These are phyloP conservation scores for Plasmodium billcollinsi DNA, from an alignment of 169 alveolate species.

Conservation along the genomic window DNA sequence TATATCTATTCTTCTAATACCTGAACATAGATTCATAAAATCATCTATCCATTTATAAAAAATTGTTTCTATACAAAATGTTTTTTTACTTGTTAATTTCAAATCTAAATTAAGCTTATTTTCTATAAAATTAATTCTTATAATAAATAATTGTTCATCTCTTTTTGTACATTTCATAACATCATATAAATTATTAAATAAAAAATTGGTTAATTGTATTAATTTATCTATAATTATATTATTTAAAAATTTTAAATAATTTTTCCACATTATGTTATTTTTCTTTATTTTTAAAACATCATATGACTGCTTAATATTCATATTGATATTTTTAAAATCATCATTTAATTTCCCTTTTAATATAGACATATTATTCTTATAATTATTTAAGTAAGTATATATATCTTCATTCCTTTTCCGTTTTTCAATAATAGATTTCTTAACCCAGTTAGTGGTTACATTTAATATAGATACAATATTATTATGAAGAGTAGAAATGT, in stretches of 20 bases:
- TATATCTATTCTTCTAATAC: conserved; percentile 65
- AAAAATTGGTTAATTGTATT: conserved; percentile 23
- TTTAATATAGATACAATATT: conserved; percentile 41
- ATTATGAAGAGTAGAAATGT: conserved; percentile 42
- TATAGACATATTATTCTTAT: conserved; percentile 79
- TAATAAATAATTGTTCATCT: conserved; percentile 48
- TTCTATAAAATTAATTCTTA: conserved; percentile 43
- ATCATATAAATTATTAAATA: conserved; percentile 33
- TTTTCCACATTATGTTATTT: conserved; percentile 90
- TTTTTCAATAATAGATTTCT: conserved; percentile 86
- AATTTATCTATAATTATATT: conserved; percentile 86
- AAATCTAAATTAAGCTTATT: conserved; percentile 44
- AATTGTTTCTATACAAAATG: conserved; percentile 29
- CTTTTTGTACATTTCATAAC: conserved; percentile 24
- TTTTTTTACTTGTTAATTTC: conserved; percentile 43
- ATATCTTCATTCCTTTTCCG: conserved; percentile 83
- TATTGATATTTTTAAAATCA: conserved; percentile 87
- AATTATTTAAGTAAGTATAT: conserved; percentile 81
- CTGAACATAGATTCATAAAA: conserved; percentile 57
- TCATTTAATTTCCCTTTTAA: conserved; percentile 80
- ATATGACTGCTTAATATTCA: conserved; percentile 90
- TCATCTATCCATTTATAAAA: conserved; percentile 69
- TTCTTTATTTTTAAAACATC: conserved; percentile 89
- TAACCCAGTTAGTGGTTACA: conserved; percentile 29
- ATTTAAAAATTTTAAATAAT: conserved; percentile 91